Base-by-base conservation (phyloP, 805 yeast species). In the Candida silvatica region DNA sequence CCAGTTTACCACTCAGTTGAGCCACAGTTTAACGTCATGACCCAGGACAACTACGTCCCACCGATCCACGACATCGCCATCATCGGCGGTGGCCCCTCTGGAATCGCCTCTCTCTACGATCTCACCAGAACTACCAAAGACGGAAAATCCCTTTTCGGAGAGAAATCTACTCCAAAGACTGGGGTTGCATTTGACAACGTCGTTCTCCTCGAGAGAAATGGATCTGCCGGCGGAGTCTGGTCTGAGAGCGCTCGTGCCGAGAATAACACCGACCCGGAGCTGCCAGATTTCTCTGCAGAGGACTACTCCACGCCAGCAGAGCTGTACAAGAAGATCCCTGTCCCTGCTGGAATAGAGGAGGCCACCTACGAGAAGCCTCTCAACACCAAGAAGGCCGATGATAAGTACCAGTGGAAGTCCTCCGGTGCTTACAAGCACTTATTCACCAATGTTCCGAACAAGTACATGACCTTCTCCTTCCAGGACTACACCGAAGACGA, bases 211-310 rank as follows among this genome's bases (percentile, higher is more conserved):
- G 71, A 66, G 41, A 64, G 61, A 39, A 59, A 62, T 30, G 37
- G 45, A 5, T 43, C 46, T 9, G 44, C 60, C 15, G 71, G 71
- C 15, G 71, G 71, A 7, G 58, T 63, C 19, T 66, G 71, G 71
- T 23, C 55, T 3, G 37, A 25, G 38, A 33, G 34, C 36, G 14
- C 20, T 33, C 40, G 23, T 11, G 35, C 33, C 26, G 24, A 19
- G 41, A 32, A 43, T 31, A 32, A 35, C 35, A 24, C 43, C 6
- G 48, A 54, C 37, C 49, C 52, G 11, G 43, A 50, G 17, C 32
- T 40, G 12, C 47, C 56, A 18, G 29, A 45, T 35, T 20, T 24
- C 18, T 31, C 17, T 6, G n/a, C 12, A 7, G 5, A 29, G 35
- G 12, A 22, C 12, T 7, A 12, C 24, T 22, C 24, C 7, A 8